phyloP scores from a whole-genome alignment of 2,329 filamentous ascomycete genomes.

The Hymenoscyphus repandus region DNA sequence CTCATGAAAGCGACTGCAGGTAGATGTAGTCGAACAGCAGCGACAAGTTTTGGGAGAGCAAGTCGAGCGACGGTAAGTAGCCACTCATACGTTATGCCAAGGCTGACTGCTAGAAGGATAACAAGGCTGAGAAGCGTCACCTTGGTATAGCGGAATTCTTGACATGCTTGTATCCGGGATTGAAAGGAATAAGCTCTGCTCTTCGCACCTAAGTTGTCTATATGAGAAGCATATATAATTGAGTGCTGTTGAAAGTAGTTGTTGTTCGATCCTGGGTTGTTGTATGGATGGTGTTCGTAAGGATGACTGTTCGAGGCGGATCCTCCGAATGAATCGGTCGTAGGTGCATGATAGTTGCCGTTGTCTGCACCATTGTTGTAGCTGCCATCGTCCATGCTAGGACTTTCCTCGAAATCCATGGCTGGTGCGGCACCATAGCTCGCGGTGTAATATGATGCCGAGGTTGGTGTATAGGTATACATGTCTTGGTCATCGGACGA shows the following conservation, averaged over 20 bases:
- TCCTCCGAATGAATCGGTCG: slow-evolving; percentile 1
- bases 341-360: slow-evolving; percentile 4
- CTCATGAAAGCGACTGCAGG: slow-evolving; percentile 21
- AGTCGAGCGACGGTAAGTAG: slow-evolving; percentile 3
- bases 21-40: slow-evolving; percentile 32
- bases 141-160: background rate
- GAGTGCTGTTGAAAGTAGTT: slow-evolving; percentile 5
- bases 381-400: slow-evolving; percentile 2
- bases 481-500: slow-evolving; percentile 17
- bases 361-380: slow-evolving; percentile 2
- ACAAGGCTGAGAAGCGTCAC: slow-evolving; percentile 2
- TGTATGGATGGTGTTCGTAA: slow-evolving; percentile 2
- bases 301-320: background rate
- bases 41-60: background rate
- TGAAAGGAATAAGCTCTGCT: background rate
- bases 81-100: slow-evolving; percentile 12
- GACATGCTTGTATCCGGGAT: background rate
- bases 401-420: slow-evolving; percentile 1
- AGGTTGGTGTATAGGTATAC: slow-evolving; percentile 2
- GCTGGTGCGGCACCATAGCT: background rate
- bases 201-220: background rate
- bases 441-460: slow-evolving; percentile 3
- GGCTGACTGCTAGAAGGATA: slow-evolving; percentile 4
- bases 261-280: background rate
- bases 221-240: background rate